Base-by-base conservation (phyloP, 2,329 filamentous ascomycete species). In the Tolypocladium ophioglossoides region DNA sequence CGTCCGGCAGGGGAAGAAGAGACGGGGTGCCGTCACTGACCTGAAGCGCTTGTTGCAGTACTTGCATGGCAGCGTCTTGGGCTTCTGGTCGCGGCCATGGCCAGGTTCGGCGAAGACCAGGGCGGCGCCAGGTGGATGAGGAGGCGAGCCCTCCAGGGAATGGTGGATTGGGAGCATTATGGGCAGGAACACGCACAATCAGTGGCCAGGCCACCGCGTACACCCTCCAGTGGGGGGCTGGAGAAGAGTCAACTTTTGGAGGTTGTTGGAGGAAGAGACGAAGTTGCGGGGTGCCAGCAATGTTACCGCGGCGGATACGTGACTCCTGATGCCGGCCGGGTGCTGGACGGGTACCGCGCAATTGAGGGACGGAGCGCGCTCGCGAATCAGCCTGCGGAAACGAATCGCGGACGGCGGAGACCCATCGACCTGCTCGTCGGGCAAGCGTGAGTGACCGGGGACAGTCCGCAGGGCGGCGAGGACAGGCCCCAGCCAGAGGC, bases 11-110 rank as follows among this genome's bases (percentile, higher is more conserved):
- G 49, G 20, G 20, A 41, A 52, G 52, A 51, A 39, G 37, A 51
- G 50, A 55, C 49, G 58, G 52, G 57, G 51, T 57, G 54, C 41
- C 55, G 51, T 41, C 56, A 67, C 78, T 70, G 67, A 83, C 80
- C 80, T 78, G 67, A 84, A 84, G 57, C 76, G 74, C 64, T 83
- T 83, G 68, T 75, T 79, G 68, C 81, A 84, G 63, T 81, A 83
- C 63, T 79, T 79, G 74, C 81, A 84, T 54, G 80, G 80, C 57
- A 83, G 67, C 51, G 78, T 80, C 69, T 83, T 83, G 60, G 80
- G 80, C 62, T 83, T 83, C 65, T 80, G 78, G 59, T 78, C 76
- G 62, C 77, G 76, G 62, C 68, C 69, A 61, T 82, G 79, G 54
- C 71, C 73, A 58, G 71, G 72, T 59, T 80, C 78, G 46, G 76